These are phyloP conservation scores for Agapanthus africanus DNA, from an alignment of 106 monocot genomes.

Conservation along the genomic window DNA sequence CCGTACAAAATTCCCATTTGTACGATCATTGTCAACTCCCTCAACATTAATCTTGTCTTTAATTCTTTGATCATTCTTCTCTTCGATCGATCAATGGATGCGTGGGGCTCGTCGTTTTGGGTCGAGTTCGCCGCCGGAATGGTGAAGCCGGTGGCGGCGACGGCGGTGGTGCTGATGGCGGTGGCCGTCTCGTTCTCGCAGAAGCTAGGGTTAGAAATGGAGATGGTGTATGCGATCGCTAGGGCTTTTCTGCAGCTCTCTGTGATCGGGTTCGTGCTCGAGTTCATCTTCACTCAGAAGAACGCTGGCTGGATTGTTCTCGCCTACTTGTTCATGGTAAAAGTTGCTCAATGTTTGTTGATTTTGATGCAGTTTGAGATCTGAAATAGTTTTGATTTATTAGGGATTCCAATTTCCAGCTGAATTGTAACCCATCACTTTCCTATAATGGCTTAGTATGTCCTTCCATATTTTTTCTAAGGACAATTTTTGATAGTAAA, in stretches of 20 bases:
- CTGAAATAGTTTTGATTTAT: no score
- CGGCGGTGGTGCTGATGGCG: slow-evolving; percentile 67
- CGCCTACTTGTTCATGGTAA: slow-evolving; percentile 89
- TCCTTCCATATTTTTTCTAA: no score
- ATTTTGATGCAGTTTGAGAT: no score
- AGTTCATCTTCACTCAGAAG: slow-evolving; percentile 91
- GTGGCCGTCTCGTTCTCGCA: slow-evolving; percentile 55
- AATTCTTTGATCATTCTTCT: no score
- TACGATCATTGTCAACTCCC: no score
- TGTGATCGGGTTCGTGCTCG: slow-evolving; percentile 79
- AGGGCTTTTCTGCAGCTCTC: slow-evolving; percentile 88
- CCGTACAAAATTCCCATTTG: no score
- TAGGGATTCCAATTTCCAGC: no score
- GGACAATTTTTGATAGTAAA: no score
- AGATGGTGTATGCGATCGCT: slow-evolving; percentile 68
- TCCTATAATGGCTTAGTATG: no score
- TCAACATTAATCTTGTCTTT: no score
- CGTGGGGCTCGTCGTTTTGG: slow-evolving; percentile 46
- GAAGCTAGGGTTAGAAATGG: slow-evolving; percentile 66
- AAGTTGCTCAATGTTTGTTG: no score
- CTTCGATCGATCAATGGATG: slow-evolving; percentile 20
- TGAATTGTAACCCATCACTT: no score
- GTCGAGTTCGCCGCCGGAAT: slow-evolving; percentile 57
- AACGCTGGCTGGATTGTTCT: slow-evolving; percentile 82
- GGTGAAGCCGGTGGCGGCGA: slow-evolving; percentile 79